These are phyloP conservation scores for Mucor ambiguus DNA, from an alignment of 371 early-diverging fungal species.

Conservation along the genomic window DNA sequence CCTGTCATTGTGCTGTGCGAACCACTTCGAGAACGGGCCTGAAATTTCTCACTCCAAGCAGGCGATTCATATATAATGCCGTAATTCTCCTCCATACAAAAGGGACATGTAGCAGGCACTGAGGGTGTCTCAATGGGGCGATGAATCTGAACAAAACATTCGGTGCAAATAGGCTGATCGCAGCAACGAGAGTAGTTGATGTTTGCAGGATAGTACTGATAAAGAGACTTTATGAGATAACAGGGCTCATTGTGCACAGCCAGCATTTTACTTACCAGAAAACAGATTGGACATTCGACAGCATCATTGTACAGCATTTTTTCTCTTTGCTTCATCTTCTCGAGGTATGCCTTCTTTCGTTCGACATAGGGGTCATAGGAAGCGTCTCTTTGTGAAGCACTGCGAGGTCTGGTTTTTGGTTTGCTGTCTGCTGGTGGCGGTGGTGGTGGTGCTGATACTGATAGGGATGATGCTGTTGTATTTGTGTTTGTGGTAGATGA, in stretches of 20 bases:
- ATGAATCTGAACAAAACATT: constrained; percentile 93
- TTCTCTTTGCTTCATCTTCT: constrained; percentile 41
- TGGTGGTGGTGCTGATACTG: background rate
- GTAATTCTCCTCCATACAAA: constrained; percentile 85
- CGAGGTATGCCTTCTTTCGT: constrained; percentile 36
- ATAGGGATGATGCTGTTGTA: background rate
- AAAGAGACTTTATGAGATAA: background rate
- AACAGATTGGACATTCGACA: constrained; percentile 94
- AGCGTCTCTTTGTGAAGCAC: constrained; percentile 28
- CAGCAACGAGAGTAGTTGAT: constrained; percentile 95
- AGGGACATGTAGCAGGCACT: constrained; percentile 81
- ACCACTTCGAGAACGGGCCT: constrained; percentile 30
- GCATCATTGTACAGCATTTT: constrained; percentile 61
- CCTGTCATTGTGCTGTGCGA: constrained; percentile 33
- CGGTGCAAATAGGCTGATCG: constrained; percentile 94
- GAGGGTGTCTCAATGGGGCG: constrained; percentile 62
- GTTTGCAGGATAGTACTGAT: constrained; percentile 86
- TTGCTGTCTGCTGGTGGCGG: background rate
- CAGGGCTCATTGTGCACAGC: no score
- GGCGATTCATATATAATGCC: constrained; percentile 77
- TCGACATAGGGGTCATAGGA: constrained; percentile 23
- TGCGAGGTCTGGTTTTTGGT: constrained; percentile 30
- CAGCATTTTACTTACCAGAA: constrained; percentile 61
- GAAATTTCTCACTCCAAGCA: constrained; percentile 42
- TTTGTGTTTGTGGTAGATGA: background rate